A percentile compares a stretch with the other conserved stretches of the same genome.
These are phyloP conservation scores for Citrus cavaleriei DNA, from an alignment of 345 rosid species.

Conservation along the genomic window DNA sequence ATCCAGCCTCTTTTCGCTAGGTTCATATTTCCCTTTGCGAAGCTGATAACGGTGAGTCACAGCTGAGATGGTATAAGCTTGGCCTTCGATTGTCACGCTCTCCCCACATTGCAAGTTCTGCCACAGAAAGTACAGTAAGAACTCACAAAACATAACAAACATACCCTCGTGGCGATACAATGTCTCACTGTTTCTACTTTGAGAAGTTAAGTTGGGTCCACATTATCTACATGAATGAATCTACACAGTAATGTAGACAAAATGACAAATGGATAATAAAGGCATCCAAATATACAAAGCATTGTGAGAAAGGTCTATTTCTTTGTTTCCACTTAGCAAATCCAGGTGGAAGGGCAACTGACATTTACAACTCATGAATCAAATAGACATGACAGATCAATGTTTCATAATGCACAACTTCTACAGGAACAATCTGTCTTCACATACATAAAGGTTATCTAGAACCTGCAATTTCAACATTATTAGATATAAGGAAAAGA, in stretches of 20 bases:
- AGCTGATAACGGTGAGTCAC: slow-evolving; percentile 90
- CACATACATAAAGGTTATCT: not conserved
- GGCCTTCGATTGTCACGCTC: slow-evolving; percentile 87
- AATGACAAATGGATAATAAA: slow-evolving; percentile 18
- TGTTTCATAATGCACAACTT: slow-evolving; percentile 5
- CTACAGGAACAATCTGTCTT: slow-evolving; percentile 12
- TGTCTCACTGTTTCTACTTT: not conserved
- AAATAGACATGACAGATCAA: slow-evolving; percentile 2
- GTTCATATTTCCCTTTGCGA: slow-evolving; percentile 85
- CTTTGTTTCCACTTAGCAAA: slow-evolving; percentile 6
- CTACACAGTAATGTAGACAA: slow-evolving; percentile 4
- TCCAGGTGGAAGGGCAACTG: slow-evolving; percentile 14
- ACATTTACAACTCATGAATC: slow-evolving; percentile 21
- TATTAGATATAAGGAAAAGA: not conserved
- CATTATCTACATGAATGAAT: slow-evolving; percentile 12
- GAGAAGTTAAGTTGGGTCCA: slow-evolving; percentile 3
- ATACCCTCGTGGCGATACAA: not conserved
- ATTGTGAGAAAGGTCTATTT: not conserved
- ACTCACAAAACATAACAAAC: not conserved
- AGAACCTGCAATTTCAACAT: not conserved
- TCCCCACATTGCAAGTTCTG: slow-evolving; percentile 93
- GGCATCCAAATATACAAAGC: not conserved
- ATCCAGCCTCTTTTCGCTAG: slow-evolving; percentile 84
- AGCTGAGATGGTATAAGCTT: slow-evolving; percentile 66
- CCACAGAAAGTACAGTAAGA: slow-evolving; percentile 13